A percentile compares a stretch with the other conserved stretches of the same genome.
These are phyloP conservation scores for Geotrichum fermentans DNA, from an alignment of 1,139 yeast genomes.

Conservation along the genomic window DNA sequence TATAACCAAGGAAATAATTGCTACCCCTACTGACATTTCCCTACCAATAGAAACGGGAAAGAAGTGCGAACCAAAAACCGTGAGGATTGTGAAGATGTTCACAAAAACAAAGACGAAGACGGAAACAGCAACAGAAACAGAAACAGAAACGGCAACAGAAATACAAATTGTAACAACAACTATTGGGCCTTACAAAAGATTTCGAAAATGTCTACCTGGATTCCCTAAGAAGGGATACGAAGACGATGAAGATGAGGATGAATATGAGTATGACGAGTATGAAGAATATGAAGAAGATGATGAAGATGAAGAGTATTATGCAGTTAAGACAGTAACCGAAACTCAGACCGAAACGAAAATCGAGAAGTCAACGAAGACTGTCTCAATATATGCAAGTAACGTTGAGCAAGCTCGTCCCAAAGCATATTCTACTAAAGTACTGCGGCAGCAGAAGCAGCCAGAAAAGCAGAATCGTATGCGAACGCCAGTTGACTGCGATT, in stretches of 20 bases:
- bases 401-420: no score
- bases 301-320: constrained; percentile 1
- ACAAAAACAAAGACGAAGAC: neutral
- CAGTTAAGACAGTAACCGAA: constrained; percentile 1
- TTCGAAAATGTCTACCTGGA: constrained; percentile 9
- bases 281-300: constrained; percentile 1
- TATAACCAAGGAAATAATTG: no score
- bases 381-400: neutral
- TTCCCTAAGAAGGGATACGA: neutral
- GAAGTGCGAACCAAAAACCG: no score
- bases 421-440: neutral
- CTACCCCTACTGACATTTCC: no score
- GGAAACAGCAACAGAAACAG: constrained; percentile 5
- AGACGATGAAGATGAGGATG: neutral
- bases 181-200: constrained; percentile 6
- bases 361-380: neutral
- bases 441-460: constrained; percentile 1
- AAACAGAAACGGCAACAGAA: neutral
- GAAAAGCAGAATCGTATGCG: neutral
- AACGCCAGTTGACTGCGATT: constrained; percentile 8
- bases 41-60: no score
- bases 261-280: constrained; percentile 4
- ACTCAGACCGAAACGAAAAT: constrained; percentile 4
- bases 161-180: constrained; percentile 1
- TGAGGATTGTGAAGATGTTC: constrained; percentile 3